Evolutionary conservation across 306 rosid genomes (phyloP), one percentile per base, ranked within the genome.

Genomic region (Carpinus fangiana): DNA sequence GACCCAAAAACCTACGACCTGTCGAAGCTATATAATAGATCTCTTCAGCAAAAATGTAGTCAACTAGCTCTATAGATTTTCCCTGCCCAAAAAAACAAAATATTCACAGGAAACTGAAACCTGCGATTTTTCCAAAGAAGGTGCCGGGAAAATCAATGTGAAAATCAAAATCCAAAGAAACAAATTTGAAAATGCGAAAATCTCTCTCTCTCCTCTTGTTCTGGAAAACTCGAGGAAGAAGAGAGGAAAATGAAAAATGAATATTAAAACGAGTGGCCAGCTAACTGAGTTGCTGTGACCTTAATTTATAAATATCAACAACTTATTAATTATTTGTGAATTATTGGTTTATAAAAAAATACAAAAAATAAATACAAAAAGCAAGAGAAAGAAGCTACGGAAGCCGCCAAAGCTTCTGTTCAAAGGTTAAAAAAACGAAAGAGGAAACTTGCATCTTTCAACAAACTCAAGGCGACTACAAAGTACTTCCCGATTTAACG

Each of bases 261-360:
- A 60, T 66, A 73, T 62, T 83, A 83, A 91, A 89, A 79, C 82
- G 88, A 87, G 97, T 90, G 91, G 98, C 87, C 91, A 90, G 96
- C 97, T 88, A 92, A 85, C 86, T 66, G 76, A 23, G 88, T 80
- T 82, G 88, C 88, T 86, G 84, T 88, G 85, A 82, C 88, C 74
- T 73, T 79, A 77, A 86, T 89, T 81, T 82, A 84, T 84, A 77
- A 4, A 13, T 64, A 23, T 45, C 56, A 62, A 23, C 20, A 70
- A 6, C 20, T 78, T 61, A 23, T 23, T 89, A 83, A 81, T 89
- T 82, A 87, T 73, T 64, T 46, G 36, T 60, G 75, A 77, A 56
- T 72, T 53, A 86, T 72, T 82, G 80, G 61, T 53, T 67, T 47
- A 76, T 53, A 21, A 48, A 64, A n/a, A 70, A 55, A n/a, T 4